Base-by-base conservation (phyloP, 805 yeast species). In the Starmerella sirachaensis region DNA sequence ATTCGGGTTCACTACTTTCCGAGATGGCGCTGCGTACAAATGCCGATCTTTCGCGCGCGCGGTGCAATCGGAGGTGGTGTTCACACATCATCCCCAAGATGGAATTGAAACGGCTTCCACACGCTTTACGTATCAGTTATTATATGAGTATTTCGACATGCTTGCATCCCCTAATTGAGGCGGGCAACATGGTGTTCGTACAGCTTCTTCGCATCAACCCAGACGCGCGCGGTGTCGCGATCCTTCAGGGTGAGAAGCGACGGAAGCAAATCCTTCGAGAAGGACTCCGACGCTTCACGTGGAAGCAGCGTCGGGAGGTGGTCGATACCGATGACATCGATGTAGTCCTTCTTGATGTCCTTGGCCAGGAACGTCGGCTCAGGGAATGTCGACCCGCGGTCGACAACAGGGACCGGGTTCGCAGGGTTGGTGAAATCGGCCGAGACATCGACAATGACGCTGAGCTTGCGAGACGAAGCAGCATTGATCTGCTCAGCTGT, bases 351-450 rank as follows among this genome's bases (percentile, higher is more conserved):
- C 23, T 78, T 68, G 26, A 91, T 76, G 45, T 76, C 74, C 36
- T 32, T 22, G 28, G 88, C 98, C 6, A 63, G 60, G 31, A 83
- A 96, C 2, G 95, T 86, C 48, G 98, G 99, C 52, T 83, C 73
- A 48, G 73, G 72, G 68, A 91, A 91, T 6, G 78, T 85, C 20
- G 98, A 88, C 40, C 94, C 93, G 49, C 83, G 68, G 18, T 74
- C 66, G 62, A 91, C 93, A 38, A 91, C 88, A 45, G 99, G 98
- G 42, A 91, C 73, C 41, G 99, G 99, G 66, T 91, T 91, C 68
- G 85, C 88, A 44, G 96, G 96, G 62, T 91, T 91, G 38, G 98
- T 91, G 33, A 97, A 91, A 64, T 91, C 99, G 40, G 98, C 98
- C 36, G 94, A 82, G 41, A 91, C 99, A 61, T 91, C 99, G 37